Conservation (phyloP, 345 rosid genomes). For the Geranium rotundifolium region DNA sequence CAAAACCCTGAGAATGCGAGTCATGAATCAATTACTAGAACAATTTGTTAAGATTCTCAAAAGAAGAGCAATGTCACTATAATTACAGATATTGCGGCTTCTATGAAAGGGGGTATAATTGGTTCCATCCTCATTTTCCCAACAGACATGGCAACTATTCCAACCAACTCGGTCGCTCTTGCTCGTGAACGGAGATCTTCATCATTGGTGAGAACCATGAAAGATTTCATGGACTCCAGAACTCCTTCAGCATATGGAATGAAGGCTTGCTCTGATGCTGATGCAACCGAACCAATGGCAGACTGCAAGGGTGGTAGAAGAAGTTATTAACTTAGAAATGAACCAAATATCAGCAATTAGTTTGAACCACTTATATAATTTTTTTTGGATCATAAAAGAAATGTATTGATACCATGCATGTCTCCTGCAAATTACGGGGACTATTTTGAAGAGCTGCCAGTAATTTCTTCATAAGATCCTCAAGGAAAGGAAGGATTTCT, state of each 20-base stretch:
- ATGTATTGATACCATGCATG: conserved; percentile 73
- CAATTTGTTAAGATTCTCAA: background rate
- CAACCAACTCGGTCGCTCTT: conserved; percentile 97
- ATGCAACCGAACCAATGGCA: conserved; percentile 93
- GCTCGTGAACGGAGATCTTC: conserved; percentile 94
- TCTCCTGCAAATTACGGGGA: conserved; percentile 90
- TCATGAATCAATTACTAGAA: conserved; percentile 6
- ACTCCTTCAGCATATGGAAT: conserved; percentile 92
- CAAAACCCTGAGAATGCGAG: conserved; percentile 61
- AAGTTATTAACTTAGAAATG: background rate
- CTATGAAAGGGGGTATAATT: conserved; percentile 73
- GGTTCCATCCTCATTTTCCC: conserved; percentile 80
- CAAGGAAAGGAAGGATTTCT: conserved; percentile 87
- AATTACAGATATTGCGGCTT: conserved; percentile 90
- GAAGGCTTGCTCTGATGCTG: conserved; percentile 98
- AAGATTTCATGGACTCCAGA: conserved; percentile 74
- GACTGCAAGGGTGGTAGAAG: conserved; percentile 47
- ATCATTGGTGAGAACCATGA: conserved; percentile 84
- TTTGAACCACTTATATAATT: conserved; percentile 2
- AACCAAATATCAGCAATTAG: background rate
- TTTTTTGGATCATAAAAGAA: background rate
- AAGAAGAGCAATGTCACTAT: conserved; percentile 10
- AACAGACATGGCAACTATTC: conserved; percentile 97
- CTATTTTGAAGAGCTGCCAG: conserved; percentile 71
- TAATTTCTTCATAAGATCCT: conserved; percentile 83